These are phyloP conservation scores for Heliocybe sulcata DNA, from an alignment of 1,284 basidiomycete genomes.

Conservation along the genomic window DNA sequence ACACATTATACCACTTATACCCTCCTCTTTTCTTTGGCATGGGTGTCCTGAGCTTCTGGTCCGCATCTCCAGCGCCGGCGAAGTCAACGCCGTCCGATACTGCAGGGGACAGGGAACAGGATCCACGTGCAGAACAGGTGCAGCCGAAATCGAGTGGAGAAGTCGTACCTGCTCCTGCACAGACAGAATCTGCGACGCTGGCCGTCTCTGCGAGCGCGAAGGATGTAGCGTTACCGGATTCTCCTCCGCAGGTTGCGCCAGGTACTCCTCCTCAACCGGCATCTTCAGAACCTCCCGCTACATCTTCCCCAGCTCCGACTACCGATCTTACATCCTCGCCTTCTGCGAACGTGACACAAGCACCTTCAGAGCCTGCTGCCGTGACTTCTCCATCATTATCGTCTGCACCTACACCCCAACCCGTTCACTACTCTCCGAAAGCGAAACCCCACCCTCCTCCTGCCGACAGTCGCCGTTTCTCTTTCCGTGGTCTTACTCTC, in stretches of 20 bases:
- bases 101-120: not conserved
- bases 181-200: not conserved
- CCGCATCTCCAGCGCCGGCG: not conserved
- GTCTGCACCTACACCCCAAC: conserved; percentile 11
- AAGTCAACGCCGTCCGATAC: not conserved
- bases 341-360: not conserved
- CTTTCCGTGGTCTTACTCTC: conserved; percentile 16
- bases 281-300: not conserved
- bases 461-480: conserved; percentile 17
- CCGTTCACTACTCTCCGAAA: not conserved
- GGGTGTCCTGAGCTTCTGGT: conserved; percentile 1
- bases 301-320: not conserved
- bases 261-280: not conserved
- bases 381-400: conserved; percentile 21
- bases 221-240: not conserved
- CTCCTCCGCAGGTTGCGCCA: not conserved
- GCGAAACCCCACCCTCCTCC: not conserved
- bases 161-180: not conserved
- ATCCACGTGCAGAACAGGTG: not conserved
- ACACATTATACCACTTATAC: not conserved
- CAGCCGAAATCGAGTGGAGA: not conserved
- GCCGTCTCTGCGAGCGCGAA: not conserved
- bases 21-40: not conserved
- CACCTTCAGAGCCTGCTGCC: not conserved
- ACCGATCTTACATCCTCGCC: too few species aligned